These are phyloP conservation scores for Paramecium tetraurelia DNA, from an alignment of 73 alveolate species.

Conservation along the genomic window DNA sequence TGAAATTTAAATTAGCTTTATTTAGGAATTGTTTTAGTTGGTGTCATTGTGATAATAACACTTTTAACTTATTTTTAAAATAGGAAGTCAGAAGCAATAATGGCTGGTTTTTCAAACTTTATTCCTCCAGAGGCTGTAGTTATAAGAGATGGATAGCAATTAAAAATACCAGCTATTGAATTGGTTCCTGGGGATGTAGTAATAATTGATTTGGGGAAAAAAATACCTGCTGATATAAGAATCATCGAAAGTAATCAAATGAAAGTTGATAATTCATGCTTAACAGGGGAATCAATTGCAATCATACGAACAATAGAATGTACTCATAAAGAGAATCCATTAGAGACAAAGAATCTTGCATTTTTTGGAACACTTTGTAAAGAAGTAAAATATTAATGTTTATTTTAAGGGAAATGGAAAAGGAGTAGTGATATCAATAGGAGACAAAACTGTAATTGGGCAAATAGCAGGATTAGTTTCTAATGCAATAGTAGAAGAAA, in stretches of 20 bases:
- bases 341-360: constrained; percentile 77
- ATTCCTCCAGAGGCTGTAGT: constrained; percentile 71
- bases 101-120: constrained; percentile 81
- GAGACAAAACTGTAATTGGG: constrained; percentile 69
- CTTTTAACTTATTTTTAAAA: constrained; percentile 73
- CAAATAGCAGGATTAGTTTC: constrained; percentile 69
- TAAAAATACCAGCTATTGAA: constrained; percentile 54
- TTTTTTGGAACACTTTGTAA: constrained; percentile 73
- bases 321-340: constrained; percentile 54
- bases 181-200: constrained; percentile 82
- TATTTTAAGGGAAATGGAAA: constrained; percentile 54
- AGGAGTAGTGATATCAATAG: constrained; percentile 59
- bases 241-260: constrained; percentile 70
- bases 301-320: constrained; percentile 64
- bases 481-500: constrained; percentile 64
- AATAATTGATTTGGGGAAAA: constrained; percentile 59
- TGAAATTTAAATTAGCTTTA: constrained; percentile 34
- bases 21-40: constrained; percentile 83
- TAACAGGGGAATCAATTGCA: constrained; percentile 76
- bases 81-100: constrained; percentile 83
- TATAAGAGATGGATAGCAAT: constrained; percentile 65
- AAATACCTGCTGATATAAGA: constrained; percentile 79
- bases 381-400: not conserved
- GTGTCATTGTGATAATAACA: constrained; percentile 76
- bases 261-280: constrained; percentile 76